Percentiles rank a stretch among this genome's conserved stretches.
These are phyloP conservation scores for Lachancea quebecensis DNA, from an alignment of 805 yeast genomes.

Conservation along the genomic window DNA sequence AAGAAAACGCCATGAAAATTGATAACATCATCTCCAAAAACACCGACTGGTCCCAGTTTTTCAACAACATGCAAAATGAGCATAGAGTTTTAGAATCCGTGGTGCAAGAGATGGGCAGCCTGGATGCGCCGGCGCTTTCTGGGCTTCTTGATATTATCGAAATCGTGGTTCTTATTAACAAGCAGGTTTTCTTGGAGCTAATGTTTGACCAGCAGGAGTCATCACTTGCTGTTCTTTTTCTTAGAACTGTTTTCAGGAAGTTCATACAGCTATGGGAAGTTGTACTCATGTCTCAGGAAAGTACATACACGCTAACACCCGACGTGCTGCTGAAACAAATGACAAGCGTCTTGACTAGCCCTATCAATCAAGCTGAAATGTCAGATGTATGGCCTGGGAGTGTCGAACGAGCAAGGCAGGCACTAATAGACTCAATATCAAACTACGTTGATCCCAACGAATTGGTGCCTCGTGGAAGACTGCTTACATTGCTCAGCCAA, in stretches of 20 bases:
- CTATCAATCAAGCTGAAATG: slow-evolving; percentile 17
- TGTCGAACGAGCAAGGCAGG: slow-evolving; percentile 33
- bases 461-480: slow-evolving; percentile 46
- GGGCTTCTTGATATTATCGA: slow-evolving; percentile 17
- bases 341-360: slow-evolving; percentile 30
- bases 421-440: slow-evolving; percentile 38
- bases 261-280: slow-evolving; percentile 26
- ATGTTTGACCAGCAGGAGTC: slow-evolving; percentile 18
- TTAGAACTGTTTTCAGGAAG: slow-evolving; percentile 22
- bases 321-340: slow-evolving; percentile 25
- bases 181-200: slow-evolving; percentile 26
- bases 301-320: slow-evolving; percentile 15
- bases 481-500: slow-evolving; percentile 45
- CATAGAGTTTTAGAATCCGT: slow-evolving; percentile 11
- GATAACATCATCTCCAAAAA: slow-evolving; percentile 11
- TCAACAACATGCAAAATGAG: slow-evolving; percentile 14
- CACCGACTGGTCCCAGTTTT: slow-evolving; percentile 14
- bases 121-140: slow-evolving; percentile 10
- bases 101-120: slow-evolving; percentile 1
- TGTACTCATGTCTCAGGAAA: slow-evolving; percentile 12
- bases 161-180: slow-evolving; percentile 21
- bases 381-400: slow-evolving; percentile 31
- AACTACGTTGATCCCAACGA: slow-evolving; percentile 44
- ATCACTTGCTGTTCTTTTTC: slow-evolving; percentile 18
- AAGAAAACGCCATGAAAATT: slow-evolving; percentile 14